Percentiles rank a stretch among this genome's conserved stretches.
These are phyloP conservation scores for Sporothrix inflata DNA, from an alignment of 2,329 filamentous ascomycete genomes.

Conservation along the genomic window DNA sequence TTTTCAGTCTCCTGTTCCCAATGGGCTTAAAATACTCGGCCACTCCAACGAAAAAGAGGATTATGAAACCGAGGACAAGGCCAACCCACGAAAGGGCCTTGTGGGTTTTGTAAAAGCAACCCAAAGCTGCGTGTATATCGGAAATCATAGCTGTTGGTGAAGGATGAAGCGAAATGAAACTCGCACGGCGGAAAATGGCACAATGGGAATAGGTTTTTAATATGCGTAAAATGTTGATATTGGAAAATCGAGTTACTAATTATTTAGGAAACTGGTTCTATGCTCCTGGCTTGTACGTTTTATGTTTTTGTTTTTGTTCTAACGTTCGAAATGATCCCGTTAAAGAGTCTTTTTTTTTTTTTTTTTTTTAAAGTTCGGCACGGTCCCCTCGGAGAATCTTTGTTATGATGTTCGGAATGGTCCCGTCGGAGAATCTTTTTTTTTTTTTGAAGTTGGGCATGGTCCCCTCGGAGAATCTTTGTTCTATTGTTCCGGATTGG, in stretches of 20 bases:
- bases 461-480: too few species aligned
- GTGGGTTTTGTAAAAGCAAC: not conserved
- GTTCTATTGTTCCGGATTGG: too few species aligned
- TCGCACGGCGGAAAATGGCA: too few species aligned
- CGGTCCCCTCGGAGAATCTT: not conserved
- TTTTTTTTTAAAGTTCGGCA: too few species aligned
- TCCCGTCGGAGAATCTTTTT: not conserved
- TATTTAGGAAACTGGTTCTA: too few species aligned
- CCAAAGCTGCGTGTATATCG: not conserved
- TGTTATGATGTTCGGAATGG: not conserved
- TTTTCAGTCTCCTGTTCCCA: not conserved
- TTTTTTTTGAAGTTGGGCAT: not conserved
- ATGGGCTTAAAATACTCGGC: conserved; percentile 5
- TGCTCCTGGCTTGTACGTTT: too few species aligned
- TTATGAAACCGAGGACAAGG: not conserved
- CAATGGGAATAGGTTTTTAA: too few species aligned
- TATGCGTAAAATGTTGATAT: too few species aligned
- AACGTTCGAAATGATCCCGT: too few species aligned
- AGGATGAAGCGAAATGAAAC: not conserved
- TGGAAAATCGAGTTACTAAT: too few species aligned
- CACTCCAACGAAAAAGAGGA: not conserved
- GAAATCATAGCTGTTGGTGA: not conserved
- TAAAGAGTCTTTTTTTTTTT: too few species aligned
- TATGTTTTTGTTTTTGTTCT: too few species aligned
- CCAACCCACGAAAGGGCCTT: not conserved